These are phyloP conservation scores for Camelina hispida DNA, from an alignment of 345 rosid genomes.

Conservation along the genomic window DNA sequence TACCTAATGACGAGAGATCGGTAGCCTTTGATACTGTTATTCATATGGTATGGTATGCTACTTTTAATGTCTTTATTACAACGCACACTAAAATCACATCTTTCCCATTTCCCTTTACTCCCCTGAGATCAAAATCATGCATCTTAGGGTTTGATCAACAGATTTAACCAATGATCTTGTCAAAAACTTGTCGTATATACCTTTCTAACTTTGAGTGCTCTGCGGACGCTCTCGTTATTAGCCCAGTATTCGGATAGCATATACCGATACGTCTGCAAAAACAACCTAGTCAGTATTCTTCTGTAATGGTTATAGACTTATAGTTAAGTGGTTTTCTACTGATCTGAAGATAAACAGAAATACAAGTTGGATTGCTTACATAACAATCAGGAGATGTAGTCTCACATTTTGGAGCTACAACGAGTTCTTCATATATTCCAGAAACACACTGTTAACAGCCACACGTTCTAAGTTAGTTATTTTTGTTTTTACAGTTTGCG, in stretches of 20 bases:
- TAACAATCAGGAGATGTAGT: conserved; percentile 29
- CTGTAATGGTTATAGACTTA: not conserved
- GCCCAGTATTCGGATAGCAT: conserved; percentile 30
- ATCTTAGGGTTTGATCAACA: conserved; percentile 10
- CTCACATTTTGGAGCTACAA: conserved; percentile 10
- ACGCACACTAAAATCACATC: not conserved
- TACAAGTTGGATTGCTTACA: conserved; percentile 24
- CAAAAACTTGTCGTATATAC: not conserved
- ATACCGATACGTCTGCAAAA: conserved; percentile 17
- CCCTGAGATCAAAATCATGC: conserved; percentile 25
- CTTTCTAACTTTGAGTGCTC: conserved; percentile 31
- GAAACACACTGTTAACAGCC: conserved; percentile 34
- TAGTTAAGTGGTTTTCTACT: not conserved
- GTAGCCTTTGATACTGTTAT: not conserved
- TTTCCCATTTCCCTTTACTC: conserved; percentile 26
- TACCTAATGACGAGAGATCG: conserved; percentile 26
- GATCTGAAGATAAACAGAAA: not conserved
- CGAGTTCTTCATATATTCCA: conserved; percentile 10
- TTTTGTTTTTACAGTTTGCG: not conserved
- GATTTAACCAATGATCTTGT: not conserved
- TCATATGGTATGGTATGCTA: not conserved
- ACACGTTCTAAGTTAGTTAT: conserved; percentile 5
- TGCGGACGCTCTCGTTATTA: conserved; percentile 28
- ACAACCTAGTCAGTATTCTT: not conserved
- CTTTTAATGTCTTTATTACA: not conserved